Conservation (phyloP, 2,329 filamentous ascomycete species). For the Fusarium sp. region DNA sequence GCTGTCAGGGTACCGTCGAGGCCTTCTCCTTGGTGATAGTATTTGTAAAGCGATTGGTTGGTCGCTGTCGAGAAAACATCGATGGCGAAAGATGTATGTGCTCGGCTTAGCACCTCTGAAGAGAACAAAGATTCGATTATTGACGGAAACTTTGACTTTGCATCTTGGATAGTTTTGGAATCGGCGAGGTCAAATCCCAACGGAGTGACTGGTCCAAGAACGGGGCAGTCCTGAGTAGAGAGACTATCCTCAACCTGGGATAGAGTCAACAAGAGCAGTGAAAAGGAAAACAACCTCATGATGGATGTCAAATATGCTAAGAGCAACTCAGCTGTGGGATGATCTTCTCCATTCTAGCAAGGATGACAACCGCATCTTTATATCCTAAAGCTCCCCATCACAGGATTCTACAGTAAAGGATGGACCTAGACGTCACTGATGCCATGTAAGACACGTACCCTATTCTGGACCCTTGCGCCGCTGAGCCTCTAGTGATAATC, state of each 20-base stretch:
- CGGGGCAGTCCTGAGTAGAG: conserved; percentile 1
- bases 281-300: background rate
- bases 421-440: no score
- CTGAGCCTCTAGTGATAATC: background rate
- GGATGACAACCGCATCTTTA: background rate
- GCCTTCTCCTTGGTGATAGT: conserved; percentile 15
- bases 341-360: no score
- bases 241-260: background rate
- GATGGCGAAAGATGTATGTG: conserved; percentile 14
- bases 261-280: background rate
- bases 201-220: background rate
- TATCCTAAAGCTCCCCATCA: background rate
- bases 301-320: background rate
- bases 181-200: background rate
- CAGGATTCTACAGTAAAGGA: background rate
- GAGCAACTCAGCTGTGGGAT: background rate
- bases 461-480: background rate
- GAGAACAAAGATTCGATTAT: background rate
- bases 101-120: background rate
- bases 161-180: background rate
- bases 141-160: background rate
- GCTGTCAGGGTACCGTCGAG: conserved; percentile 10
- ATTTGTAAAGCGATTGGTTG: conserved; percentile 29
- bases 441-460: background rate
- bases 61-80: conserved; percentile 35